Percentiles rank a stretch among this genome's conserved stretches.
These are phyloP conservation scores for Periglandula ipomoeae DNA, from an alignment of 2,329 filamentous ascomycete species.

Conservation along the genomic window DNA sequence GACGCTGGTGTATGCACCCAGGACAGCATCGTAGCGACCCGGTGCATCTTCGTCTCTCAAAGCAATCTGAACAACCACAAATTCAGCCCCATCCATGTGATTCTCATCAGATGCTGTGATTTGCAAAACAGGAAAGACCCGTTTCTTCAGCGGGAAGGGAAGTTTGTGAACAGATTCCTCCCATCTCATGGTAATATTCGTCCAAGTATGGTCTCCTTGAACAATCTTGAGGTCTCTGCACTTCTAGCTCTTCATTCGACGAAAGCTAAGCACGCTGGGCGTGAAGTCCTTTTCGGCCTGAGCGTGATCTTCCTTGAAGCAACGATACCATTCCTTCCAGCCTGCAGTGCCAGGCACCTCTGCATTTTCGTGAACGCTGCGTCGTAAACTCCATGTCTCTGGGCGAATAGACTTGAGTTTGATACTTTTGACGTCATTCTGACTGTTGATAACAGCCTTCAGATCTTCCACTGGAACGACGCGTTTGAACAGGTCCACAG, in stretches of 20 bases:
- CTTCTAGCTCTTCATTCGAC: constrained; percentile 35
- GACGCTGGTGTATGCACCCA: constrained; percentile 55
- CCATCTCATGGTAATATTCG: constrained; percentile 38
- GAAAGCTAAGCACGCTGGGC: constrained; percentile 25
- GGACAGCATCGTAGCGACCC: constrained; percentile 33
- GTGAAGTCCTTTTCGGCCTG: constrained; percentile 32
- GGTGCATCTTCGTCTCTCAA: constrained; percentile 28
- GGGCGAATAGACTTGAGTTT: constrained; percentile 13
- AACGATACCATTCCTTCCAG: constrained; percentile 54
- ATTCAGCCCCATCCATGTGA: constrained; percentile 28
- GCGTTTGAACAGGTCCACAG: constrained; percentile 45
- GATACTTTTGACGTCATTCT: constrained; percentile 18
- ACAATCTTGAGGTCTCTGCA: constrained; percentile 30
- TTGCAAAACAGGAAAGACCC: constrained; percentile 59
- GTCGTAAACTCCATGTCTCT: constrained; percentile 57
- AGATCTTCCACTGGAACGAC: constrained; percentile 37
- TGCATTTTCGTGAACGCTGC: constrained; percentile 49
- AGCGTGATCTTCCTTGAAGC: constrained; percentile 43
- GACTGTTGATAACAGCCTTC: constrained; percentile 25
- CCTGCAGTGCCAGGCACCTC: constrained; percentile 42
- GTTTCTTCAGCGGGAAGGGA: constrained; percentile 48
- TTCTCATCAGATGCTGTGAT: constrained; percentile 38
- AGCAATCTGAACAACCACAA: constrained; percentile 49
- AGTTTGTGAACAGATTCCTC: constrained; percentile 60
- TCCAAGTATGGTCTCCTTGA: constrained; percentile 33